Evolutionary conservation across 495 filamentous ascomycete species (phyloP), one percentile per base, ranked within the genome.

Genomic region (Astrocystis sublimbata): DNA sequence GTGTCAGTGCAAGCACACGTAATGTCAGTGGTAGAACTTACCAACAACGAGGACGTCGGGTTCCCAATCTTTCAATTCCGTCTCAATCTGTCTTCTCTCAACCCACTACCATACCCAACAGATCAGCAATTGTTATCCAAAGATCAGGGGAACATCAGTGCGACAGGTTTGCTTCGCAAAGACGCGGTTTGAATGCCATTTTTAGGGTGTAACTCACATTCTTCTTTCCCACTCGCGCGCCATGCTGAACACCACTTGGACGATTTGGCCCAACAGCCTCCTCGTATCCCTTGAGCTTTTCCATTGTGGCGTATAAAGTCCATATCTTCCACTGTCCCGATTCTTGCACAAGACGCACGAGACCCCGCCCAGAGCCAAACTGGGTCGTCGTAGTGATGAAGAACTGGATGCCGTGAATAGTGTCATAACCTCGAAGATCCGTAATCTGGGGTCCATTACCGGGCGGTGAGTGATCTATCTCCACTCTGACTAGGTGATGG

Each of bases 1-100:
- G 43, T 40, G 23, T 58, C 30, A 56, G 38, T 47, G 17, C 21
- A 41, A 24, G 9, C 9, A 23, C 6, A 31, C n/a, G 31, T 31
- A 7, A 26, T 5, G 30, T 13, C 3, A 1, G 24, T n/a, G 50
- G 55, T 17, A 12, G 31, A 52, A 73, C 80, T 64, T 79, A 79
- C 89, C 89, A 63, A 92, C 78, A 36, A 92, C 79, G 26, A 93
- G 68, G 2, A 89, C 88, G 1, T 78, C 82, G 0, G 88, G 89
- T 47, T 89, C 85, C 7, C 68, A 68, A 24, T 80, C 75, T 12
- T 71, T 65, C 50, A 89, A 89, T 21, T 88, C 81, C 21, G 75
- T 63, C 56, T 87, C 82, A 10, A 75, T 74, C 23, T 81, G 70
- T 46, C 89, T 76, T 47, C 79, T 77, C 54, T 92, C 89, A 30